These are phyloP conservation scores for Diplosphaera chodatii DNA, from an alignment of 139 green algal species.

Conservation along the genomic window DNA sequence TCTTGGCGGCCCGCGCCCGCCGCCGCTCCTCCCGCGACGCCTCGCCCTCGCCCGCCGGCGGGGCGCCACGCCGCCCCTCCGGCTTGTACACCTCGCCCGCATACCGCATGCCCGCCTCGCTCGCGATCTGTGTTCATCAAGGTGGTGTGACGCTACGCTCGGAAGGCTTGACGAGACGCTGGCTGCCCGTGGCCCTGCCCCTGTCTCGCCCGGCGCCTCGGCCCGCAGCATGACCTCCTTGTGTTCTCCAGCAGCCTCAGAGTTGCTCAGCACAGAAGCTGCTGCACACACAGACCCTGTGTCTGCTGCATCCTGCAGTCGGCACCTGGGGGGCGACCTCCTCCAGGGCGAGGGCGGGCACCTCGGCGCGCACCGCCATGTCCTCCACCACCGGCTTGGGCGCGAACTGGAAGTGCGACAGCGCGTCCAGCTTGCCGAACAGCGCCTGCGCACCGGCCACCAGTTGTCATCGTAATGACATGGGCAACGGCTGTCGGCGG, in stretches of 20 bases:
- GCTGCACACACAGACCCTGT: no score
- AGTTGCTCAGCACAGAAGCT: no score
- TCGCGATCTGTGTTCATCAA: conserved; percentile 38
- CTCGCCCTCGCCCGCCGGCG: conserved; percentile 39
- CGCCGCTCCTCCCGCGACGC: conserved; percentile 64
- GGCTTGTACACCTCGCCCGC: conserved; percentile 60
- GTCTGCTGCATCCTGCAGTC: no score
- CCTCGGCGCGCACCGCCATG: conserved; percentile 58
- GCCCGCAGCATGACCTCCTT: no score
- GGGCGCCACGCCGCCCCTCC: conserved; percentile 1
- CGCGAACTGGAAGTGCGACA: conserved; percentile 86
- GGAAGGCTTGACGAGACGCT: no score
- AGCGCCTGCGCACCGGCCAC: conserved; percentile 46
- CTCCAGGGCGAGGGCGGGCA: conserved; percentile 74
- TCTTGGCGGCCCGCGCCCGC: conserved; percentile 52
- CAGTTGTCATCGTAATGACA: no score
- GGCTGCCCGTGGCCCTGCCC: no score
- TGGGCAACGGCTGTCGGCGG: no score
- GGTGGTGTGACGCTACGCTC: no score
- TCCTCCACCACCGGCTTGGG: conserved; percentile 85
- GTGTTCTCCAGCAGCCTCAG: no score
- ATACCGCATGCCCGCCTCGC: conserved; percentile 41
- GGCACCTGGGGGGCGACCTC: conserved; percentile 60
- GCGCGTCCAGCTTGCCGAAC: conserved; percentile 78
- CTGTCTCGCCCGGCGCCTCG: no score